Base-by-base conservation (phyloP, 192 early-diverging fungal genomes). In the Mortierella antarctica region DNA sequence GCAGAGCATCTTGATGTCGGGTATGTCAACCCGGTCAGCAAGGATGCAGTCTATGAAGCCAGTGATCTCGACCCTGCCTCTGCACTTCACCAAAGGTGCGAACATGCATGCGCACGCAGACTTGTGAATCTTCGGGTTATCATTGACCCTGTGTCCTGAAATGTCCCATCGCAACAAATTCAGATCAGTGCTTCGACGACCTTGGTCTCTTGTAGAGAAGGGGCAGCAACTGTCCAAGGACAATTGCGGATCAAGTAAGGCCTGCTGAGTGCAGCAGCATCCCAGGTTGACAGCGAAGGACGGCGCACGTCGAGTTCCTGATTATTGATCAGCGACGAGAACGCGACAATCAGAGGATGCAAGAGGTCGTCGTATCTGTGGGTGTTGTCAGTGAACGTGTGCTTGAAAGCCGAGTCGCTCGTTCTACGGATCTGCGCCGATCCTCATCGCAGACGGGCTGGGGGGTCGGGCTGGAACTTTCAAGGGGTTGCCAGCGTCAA, bases 61-160 rank as follows among this genome's bases (percentile, higher is more conserved):
- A 70, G 84, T 89, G 10, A 93, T 84, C 59, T 96, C 93, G 23
- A 96, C 87, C 23, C 88, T 88, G 20, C 90, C 85, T 4, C 93
- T 91, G 82, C 93, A 92, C 50, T 86, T 93, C 74, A 94, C 94
- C 31, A 98, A 86, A 20, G 98, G 88, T 9, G 93, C 93, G 75
- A 94, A 93, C 92, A 98, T 95, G 86, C 96, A n/a, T n/a, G 96
- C 83, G 92, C 90, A 61, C 2, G 93, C 92, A 70, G 87, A 86
- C 90, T 90, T 95, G 84, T 96, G 85, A 21, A 94, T 88, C 31
- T 99, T 96, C 21, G 98, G 85, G 62, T 96, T 96, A 68, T 96
- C 95, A 82, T 98, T 96, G 4, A 99, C 92, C 65, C 89, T 87
- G 85, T 96, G 95, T 86, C 95, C 95, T 97, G 85, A 97, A 96